Conservation (phyloP, 352 stramenopile species). For the Pythium guiyangense region DNA sequence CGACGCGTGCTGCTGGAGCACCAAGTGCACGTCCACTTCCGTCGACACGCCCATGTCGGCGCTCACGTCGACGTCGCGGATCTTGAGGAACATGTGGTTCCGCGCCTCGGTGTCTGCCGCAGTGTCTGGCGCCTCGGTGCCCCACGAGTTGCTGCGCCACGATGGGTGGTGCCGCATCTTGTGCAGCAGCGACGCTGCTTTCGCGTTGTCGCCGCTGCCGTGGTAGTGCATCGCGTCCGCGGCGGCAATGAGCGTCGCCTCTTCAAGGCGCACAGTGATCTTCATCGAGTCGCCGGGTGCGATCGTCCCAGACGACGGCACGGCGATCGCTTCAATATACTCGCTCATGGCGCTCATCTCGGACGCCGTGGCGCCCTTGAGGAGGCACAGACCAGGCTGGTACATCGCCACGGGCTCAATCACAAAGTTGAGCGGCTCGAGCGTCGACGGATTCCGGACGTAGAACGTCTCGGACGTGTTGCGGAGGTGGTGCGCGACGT, state of each 20-base stretch:
- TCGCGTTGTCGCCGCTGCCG: slow-evolving; percentile 24
- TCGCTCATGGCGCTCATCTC: slow-evolving; percentile 79
- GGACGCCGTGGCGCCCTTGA: slow-evolving; percentile 43
- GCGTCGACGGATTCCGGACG: slow-evolving; percentile 70
- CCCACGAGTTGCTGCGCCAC: slow-evolving; percentile 84
- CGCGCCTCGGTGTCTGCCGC: slow-evolving; percentile 33
- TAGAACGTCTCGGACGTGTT: slow-evolving; percentile 74
- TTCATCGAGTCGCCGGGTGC: slow-evolving; percentile 69
- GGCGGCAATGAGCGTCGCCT: slow-evolving; percentile 27
- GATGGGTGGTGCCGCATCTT: slow-evolving; percentile 78
- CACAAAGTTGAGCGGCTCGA: slow-evolving; percentile 63
- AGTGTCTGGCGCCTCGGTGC: slow-evolving; percentile 41
- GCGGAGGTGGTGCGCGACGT: slow-evolving; percentile 56
- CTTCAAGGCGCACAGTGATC: slow-evolving; percentile 75
- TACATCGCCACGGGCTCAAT: slow-evolving; percentile 70
- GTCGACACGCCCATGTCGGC: slow-evolving; percentile 39
- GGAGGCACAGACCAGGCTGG: slow-evolving; percentile 53
- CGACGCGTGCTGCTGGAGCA: slow-evolving; percentile 57
- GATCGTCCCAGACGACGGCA: slow-evolving; percentile 70
- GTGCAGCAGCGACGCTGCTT: slow-evolving; percentile 39
- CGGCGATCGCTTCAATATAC: slow-evolving; percentile 65
- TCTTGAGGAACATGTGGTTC: slow-evolving; percentile 74
- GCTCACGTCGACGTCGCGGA: slow-evolving; percentile 64
- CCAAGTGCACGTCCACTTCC: slow-evolving; percentile 64
- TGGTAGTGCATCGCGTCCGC: slow-evolving; percentile 26